Conservation (phyloP, 495 filamentous ascomycete species). For the Beverwykella pulmonaria region DNA sequence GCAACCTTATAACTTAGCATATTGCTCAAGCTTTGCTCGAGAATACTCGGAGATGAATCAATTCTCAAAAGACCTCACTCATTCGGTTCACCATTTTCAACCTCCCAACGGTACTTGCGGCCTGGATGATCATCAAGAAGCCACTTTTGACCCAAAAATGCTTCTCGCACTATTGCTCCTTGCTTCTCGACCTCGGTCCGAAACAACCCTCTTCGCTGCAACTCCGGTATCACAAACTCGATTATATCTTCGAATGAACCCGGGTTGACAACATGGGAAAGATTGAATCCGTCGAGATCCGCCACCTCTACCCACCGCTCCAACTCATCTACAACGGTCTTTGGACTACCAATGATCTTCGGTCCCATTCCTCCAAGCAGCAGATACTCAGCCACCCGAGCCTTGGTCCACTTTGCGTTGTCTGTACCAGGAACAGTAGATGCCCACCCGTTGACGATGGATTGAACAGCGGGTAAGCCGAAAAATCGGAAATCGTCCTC, state of each 20-base stretch:
- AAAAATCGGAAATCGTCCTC: conserved; percentile 55
- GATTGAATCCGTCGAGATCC: conserved; percentile 56
- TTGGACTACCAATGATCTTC: conserved; percentile 51
- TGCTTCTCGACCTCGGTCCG: conserved; percentile 49
- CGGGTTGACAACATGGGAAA: conserved; percentile 62
- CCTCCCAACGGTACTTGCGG: conserved; percentile 27
- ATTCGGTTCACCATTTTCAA: too few species aligned
- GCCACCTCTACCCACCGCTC: conserved; percentile 52
- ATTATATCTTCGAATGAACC: conserved; percentile 64
- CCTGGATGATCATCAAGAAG: conserved; percentile 46
- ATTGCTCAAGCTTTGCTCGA: too few species aligned
- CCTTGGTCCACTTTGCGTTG: conserved; percentile 64
- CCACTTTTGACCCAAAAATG: conserved; percentile 47
- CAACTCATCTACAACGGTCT: conserved; percentile 53
- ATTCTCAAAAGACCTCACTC: too few species aligned
- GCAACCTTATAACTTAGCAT: too few species aligned
- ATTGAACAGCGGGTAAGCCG: conserved; percentile 3
- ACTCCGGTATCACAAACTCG: conserved; percentile 59
- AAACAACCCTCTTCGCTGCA: conserved; percentile 57
- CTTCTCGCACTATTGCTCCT: conserved; percentile 54
- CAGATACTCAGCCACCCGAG: conserved; percentile 59
- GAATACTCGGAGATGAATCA: too few species aligned
- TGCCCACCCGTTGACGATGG: conserved; percentile 1
- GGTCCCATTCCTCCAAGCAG: conserved; percentile 59
- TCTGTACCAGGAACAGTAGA: conserved; percentile 2